A percentile compares a stretch with the other conserved stretches of the same genome.
These are phyloP conservation scores for Noccaea bulbosa DNA, from an alignment of 345 rosid genomes.

Conservation along the genomic window DNA sequence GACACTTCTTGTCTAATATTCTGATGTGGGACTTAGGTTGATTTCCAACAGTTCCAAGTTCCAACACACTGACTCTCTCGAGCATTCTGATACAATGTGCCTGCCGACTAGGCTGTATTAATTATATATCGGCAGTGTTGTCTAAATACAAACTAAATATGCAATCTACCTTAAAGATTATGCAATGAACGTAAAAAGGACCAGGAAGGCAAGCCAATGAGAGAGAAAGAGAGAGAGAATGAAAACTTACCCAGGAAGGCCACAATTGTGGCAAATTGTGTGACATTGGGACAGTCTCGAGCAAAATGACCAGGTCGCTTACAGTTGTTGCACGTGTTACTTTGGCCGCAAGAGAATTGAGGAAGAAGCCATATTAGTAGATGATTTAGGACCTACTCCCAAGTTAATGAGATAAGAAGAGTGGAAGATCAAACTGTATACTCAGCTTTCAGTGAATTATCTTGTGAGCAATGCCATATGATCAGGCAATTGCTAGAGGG, in stretches of 20 bases:
- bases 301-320: slow-evolving; percentile 88
- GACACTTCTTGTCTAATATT: no score
- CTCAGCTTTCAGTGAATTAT: no score
- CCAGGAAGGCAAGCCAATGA: background rate
- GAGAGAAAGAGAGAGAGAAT: background rate
- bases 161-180: no score
- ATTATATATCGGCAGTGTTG: background rate
- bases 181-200: no score
- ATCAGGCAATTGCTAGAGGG: background rate
- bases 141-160: background rate
- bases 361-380: background rate
- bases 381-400: no score
- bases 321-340: slow-evolving; percentile 80
- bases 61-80: no score
- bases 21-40: no score
- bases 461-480: background rate
- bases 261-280: slow-evolving; percentile 88
- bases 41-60: no score
- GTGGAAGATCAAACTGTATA: no score
- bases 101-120: background rate
- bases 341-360: slow-evolving; percentile 56
- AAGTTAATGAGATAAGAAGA: no score
- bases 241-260: slow-evolving; percentile 74
- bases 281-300: slow-evolving; percentile 87
- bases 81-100: no score